Evolutionary conservation across 306 rosid species (phyloP), one percentile per base, ranked within the genome.

Genomic region (Fragaria nilgerrensis): DNA sequence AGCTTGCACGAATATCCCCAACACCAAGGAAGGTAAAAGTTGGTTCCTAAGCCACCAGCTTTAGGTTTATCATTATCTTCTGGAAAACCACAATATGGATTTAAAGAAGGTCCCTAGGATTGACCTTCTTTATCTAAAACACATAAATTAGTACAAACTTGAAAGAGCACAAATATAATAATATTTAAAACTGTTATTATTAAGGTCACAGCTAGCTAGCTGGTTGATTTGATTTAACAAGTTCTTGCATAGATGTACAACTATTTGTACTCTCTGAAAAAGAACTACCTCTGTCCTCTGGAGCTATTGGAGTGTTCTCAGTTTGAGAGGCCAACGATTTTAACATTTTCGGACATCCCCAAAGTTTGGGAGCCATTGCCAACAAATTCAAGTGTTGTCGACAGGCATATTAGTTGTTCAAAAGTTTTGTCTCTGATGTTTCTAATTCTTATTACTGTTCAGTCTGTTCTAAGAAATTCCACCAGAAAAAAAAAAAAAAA

Each of bases 351-450:
- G 52, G 68, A 58, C 39, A 73, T 55, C 10, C 50, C 52, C 23
- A 25, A 16, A 58, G 17, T 39, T 22, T 25, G 69, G 69, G 77
- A 58, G 77, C 41, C 68, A 59, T 58, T 73, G 50, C 68, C 41
- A 56, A 73, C 76, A 15, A 23, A 16, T 5, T 39, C 43, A 10
- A 15, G 56, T 43, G 58, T 48, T 43, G 70, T 61, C n/a, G 16
- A 12, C 61, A 27, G 13, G 61, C 27, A 47, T 27, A 25, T 48
- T 29, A 41, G 58, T 20, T 44, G 70, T 27, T 44, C 45, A 25
- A 43, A 14, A 11, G 32, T 41, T 44, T 43, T 59, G 45, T 39
- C 37, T 73, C 56, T 23, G 20, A 73, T 43, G 68, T 2, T 55
- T 39, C 22, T n/a, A 50, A 23, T 14, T 55, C 5, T 9, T 27